Percentiles rank a stretch among this genome's conserved stretches.
Evolutionary conservation across 176 grass and related monocot genomes (phyloP).

Genomic region (Eremochloa ophiuroides): DNA sequence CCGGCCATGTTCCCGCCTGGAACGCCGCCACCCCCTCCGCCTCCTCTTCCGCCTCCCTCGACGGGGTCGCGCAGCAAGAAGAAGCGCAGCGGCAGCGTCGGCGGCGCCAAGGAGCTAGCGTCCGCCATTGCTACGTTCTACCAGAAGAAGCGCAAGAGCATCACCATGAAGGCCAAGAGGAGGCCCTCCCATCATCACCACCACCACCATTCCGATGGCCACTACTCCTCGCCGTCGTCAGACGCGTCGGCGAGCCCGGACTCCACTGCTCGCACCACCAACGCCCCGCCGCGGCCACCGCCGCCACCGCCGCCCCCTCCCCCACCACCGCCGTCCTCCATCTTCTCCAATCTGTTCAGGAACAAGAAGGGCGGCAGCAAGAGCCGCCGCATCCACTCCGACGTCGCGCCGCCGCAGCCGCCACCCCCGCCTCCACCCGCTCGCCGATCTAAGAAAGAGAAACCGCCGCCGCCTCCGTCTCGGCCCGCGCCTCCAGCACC

Average conservation of each 20-base stretch:
- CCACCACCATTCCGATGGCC: constrained; percentile 45
- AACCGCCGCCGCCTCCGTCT: constrained; percentile 36
- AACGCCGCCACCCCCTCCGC: constrained; percentile 54
- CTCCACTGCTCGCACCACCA: constrained; percentile 3
- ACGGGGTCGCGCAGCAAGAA: constrained; percentile 51
- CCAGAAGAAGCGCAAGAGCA: constrained; percentile 79
- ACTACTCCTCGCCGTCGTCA: constrained; percentile 42
- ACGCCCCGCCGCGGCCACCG: neutral
- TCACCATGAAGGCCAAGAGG: constrained; percentile 56
- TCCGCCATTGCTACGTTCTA: constrained; percentile 81
- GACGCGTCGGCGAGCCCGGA: constrained; percentile 32
- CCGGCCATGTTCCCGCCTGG: constrained; percentile 26
- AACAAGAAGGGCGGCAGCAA: constrained; percentile 74
- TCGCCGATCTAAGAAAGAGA: constrained; percentile 44
- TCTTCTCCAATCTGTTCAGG: constrained; percentile 80
- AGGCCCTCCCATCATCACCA: constrained; percentile 38
- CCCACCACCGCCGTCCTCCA: constrained; percentile 56
- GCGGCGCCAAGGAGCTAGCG: constrained; percentile 84
- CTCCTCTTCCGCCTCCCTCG: constrained; percentile 19
- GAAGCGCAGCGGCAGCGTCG: constrained; percentile 70
- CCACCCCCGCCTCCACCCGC: constrained; percentile 19
- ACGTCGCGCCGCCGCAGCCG: constrained; percentile 40
- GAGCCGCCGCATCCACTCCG: constrained; percentile 67
- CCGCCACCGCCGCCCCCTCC: constrained; percentile 41
- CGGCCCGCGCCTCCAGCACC: constrained; percentile 15